Evolutionary conservation across 1,284 basidiomycete genomes (phyloP), one percentile per base, ranked within the genome.

Genomic region (Boletellus deceptivus): DNA sequence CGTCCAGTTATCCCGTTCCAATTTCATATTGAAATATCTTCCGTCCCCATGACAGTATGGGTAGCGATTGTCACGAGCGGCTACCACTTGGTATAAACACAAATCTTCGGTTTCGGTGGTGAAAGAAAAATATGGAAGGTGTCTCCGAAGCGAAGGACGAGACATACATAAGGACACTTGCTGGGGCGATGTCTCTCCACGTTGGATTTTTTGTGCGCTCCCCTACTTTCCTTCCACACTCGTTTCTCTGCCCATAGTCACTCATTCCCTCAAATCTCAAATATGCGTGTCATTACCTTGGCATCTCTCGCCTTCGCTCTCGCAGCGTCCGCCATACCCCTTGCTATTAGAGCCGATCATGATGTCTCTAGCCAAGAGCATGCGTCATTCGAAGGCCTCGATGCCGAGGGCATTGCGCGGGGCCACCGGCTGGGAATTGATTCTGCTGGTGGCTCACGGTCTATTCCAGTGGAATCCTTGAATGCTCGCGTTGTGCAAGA

Each of bases 241-340:
- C 55, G 36, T 44, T 43, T 0, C 29, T 34, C 16, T 16, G 44
- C 9, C 31, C 13, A 18, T n/a, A 43, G 8, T 58, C 45, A 27
- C 25, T 34, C 33, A 3, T 20, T 54, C 44, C 8, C 36, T 48
- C 14, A n/a, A 10, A 18, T 18, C 14, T 17, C 17, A 39, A 39
- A 6, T 33, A 56, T 56, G 52, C 55, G 46, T 43, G 8, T 58
- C n/a, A 40, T 37, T 7, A 18, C 43, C 34, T 33, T 56, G 3
- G 41, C 46, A 17, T 51, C 55, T 31, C 56, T 56, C 33, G 33
- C 33, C 33, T 16, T 34, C 33, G 33, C 33, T 16, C 16, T 34
- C 16, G 13, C 33, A 7, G 56, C 43, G n/a, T 51, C 37, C 3
- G 42, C 55, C 16, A 20, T 58, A 5, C 55, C 56, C 17, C 25